Evolutionary conservation across 2,329 filamentous ascomycete species (phyloP).

Genomic region (Didymella exigua): DNA sequence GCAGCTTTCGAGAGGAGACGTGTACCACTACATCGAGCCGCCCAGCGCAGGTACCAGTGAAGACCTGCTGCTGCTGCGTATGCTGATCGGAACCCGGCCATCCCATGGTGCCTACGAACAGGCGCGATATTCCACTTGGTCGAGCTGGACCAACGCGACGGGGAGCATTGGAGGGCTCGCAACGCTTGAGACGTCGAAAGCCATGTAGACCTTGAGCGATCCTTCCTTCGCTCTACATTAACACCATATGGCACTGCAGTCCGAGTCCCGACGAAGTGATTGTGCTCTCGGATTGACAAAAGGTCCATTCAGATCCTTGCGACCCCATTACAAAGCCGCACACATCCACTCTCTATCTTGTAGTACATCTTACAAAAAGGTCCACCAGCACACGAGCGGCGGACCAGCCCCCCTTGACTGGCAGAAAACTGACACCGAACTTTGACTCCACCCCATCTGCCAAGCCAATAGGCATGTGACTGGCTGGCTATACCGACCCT

Average conservation of each 20-base stretch:
- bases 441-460: slow-evolving; percentile 1
- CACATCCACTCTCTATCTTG: slow-evolving; percentile 3
- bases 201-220: too few species aligned
- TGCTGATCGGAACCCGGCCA: not conserved
- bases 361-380: slow-evolving; percentile 12
- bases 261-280: not conserved
- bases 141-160: not conserved
- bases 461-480: slow-evolving; percentile 9
- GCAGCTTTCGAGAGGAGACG: too few species aligned
- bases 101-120: not conserved
- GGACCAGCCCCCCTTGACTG: slow-evolving; percentile 5
- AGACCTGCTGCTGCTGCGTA: not conserved
- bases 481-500: slow-evolving; percentile 16
- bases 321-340: slow-evolving; percentile 7
- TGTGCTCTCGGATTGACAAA: too few species aligned
- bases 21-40: too few species aligned
- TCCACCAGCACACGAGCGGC: not conserved
- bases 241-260: not conserved
- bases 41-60: too few species aligned
- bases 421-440: slow-evolving; percentile 8
- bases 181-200: not conserved
- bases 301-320: not conserved
- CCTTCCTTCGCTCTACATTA: too few species aligned
- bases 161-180: not conserved
- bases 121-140: not conserved